These are phyloP conservation scores for Talaromyces thailandensis DNA, from an alignment of 495 filamentous ascomycete species.

Conservation along the genomic window DNA sequence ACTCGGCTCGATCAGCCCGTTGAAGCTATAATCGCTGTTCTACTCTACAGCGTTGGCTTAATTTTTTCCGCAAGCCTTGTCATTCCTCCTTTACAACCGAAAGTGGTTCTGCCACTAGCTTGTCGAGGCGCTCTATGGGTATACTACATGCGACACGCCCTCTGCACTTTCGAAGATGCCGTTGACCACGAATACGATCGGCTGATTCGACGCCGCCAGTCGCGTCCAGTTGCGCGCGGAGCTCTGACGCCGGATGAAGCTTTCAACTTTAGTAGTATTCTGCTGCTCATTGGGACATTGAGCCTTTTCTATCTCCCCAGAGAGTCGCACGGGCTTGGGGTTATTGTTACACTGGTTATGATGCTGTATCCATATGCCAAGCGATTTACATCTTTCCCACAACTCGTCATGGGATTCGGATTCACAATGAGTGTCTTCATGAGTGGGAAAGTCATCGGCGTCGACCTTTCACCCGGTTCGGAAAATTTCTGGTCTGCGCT, in stretches of 20 bases:
- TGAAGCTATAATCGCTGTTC: not conserved
- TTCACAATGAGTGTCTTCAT: not conserved
- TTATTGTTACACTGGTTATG: not conserved
- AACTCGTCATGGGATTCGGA: not conserved
- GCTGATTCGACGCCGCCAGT: not conserved
- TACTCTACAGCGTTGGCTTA: not conserved
- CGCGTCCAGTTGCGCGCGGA: not conserved
- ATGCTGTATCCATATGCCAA: constrained; percentile 1
- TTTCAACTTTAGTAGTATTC: not conserved
- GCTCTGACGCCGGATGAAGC: not conserved
- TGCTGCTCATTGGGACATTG: not conserved
- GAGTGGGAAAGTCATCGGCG: not conserved
- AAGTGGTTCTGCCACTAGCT: not conserved
- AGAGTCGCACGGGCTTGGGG: not conserved
- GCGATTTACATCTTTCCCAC: not conserved
- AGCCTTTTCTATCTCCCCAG: not conserved
- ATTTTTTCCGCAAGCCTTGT: not conserved
- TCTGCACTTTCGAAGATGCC: not conserved
- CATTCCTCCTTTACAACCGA: not conserved
- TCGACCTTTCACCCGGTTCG: not conserved
- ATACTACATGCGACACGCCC: not conserved
- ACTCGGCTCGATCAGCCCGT: not conserved
- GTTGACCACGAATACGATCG: not conserved
- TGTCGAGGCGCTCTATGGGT: not conserved
- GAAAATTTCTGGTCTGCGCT: not conserved